Evolutionary conservation across 176 grass and related monocot species (phyloP).

Genomic region (Oryza punctata): DNA sequence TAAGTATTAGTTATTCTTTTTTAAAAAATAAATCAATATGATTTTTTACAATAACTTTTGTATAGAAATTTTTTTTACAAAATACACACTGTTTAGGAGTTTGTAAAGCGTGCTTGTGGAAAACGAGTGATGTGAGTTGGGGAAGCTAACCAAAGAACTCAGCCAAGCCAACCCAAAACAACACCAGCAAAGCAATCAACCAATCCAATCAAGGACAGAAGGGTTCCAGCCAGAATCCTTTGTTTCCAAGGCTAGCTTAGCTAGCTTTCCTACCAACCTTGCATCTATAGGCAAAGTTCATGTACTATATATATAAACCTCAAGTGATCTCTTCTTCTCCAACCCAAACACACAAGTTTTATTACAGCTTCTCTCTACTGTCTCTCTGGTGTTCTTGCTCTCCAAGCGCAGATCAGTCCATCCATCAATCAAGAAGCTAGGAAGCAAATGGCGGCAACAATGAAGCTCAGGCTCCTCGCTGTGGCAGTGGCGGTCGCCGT

Average conservation of each 20-base stretch:
- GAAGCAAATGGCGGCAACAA: conserved; percentile 40
- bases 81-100: no score
- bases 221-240: conserved; percentile 41
- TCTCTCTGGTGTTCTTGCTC: background rate
- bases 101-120: no score
- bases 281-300: no score
- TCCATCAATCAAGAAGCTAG: background rate
- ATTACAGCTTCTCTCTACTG: background rate
- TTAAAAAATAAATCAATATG: no score
- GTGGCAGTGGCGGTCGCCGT: conserved; percentile 8
- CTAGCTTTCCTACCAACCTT: background rate
- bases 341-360: background rate
- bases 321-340: background rate
- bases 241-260: conserved; percentile 12
- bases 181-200: conserved; percentile 26
- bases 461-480: conserved; percentile 50
- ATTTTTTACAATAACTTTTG: no score
- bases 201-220: conserved; percentile 25
- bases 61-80: no score
- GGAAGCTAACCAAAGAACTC: no score
- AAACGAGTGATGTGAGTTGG: no score
- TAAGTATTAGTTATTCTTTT: no score
- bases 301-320: background rate
- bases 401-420: background rate
- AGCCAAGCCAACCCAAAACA: background rate